Evolutionary conservation across 768 basidiomycete species (phyloP), one percentile per base, ranked within the genome.

Genomic region (Roridomyces roridus): DNA sequence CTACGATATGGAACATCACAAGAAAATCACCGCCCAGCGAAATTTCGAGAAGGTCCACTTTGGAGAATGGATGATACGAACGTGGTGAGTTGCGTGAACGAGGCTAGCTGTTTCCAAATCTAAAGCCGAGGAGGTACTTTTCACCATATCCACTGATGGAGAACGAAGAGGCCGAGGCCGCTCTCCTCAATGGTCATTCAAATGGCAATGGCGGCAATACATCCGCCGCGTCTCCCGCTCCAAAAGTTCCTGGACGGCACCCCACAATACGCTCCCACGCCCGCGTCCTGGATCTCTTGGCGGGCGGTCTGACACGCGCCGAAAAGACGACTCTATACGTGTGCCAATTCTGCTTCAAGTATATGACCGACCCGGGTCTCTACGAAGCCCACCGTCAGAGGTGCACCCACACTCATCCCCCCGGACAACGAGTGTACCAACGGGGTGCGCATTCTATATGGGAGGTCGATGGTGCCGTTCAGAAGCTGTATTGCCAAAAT

Each of bases 401-500:
- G 65, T 96, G 95, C 65, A 79, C 78, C 6, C 67, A 80, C 45
- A 82, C 74, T 41, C 83, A 86, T 66, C 96, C 96, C 1, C 96
- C 96, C 1, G 96, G 96, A 4, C 76, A 81, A 43, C 92, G 91
- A 68, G 94, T 98, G 7, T 99, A 98, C 68, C 88, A 95, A 60
- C 80, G 89, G 31, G 95, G 93, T 0, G 90, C 90, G 6, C 91
- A 91, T 70, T 87, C 84, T 1, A 96, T 99, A 37, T 98, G 94
- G 91, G 95, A 98, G 72, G 90, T 99, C 2, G 95, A 99, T 68
- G 96, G 95, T 2, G 86, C 88, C 0, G 79, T 81, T 54, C 85
- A 91, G 55, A 95, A 95, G 96, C 80, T 98, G 6, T 98, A 96
- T 68, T 98, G 96, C 71, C 96, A 98, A 71, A 96, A 96, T 67